Conservation (phyloP, 2,329 filamentous ascomycete species). For the Cadophora malorum region DNA sequence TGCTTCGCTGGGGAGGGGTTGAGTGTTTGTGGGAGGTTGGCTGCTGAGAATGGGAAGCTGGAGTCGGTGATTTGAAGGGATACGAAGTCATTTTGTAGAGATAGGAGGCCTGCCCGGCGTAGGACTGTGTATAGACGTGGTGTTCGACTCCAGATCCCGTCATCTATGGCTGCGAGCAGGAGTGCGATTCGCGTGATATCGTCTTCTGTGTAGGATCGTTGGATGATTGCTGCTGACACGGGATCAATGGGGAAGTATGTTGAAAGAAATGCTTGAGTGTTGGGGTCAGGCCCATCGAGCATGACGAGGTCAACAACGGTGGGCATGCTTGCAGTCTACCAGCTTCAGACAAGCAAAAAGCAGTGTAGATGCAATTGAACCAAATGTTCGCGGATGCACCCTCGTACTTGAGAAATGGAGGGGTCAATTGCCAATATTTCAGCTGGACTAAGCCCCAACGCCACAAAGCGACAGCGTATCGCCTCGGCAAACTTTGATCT, state of each 20-base stretch:
- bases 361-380: not conserved
- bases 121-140: not conserved
- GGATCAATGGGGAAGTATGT: not conserved
- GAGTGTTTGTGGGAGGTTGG: not conserved
- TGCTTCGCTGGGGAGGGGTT: not conserved
- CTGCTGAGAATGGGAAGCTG: not conserved
- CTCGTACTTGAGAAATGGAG: not conserved
- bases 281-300: slow-evolving; percentile 5
- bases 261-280: not conserved
- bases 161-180: not conserved
- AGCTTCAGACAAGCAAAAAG: not conserved
- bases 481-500: too few relatives aligned
- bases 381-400: not conserved
- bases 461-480: not conserved
- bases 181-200: not conserved
- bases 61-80: slow-evolving; percentile 1
- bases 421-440: not conserved
- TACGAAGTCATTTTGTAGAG: not conserved
- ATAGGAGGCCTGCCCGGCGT: not conserved
- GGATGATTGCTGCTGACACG: not conserved
- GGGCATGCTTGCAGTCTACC: not conserved
- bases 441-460: not conserved
- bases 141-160: not conserved
- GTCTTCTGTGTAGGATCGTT: not conserved
- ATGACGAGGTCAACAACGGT: slow-evolving; percentile 5